Base-by-base conservation (phyloP, 1,284 basidiomycete genomes). In the Neotropicomus parvogracilis region DNA sequence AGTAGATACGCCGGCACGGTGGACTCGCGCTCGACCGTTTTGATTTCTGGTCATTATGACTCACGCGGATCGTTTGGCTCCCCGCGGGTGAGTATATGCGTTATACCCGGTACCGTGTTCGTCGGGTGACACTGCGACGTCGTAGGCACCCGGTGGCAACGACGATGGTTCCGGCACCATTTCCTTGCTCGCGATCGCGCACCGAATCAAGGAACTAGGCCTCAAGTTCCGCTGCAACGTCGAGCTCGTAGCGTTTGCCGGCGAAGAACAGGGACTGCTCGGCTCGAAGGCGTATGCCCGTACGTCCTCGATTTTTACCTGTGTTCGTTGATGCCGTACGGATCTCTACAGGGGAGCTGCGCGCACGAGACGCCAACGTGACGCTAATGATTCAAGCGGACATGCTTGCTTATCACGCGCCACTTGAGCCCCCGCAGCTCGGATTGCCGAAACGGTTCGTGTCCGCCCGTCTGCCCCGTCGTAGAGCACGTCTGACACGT, bases 371-470 rank as follows among this genome's bases (percentile, higher is more conserved):
- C 52, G 82, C 81, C 16, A 85, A 89, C 54, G 71, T 94, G 39
- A 81, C 84, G 3, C 66, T 93, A 33, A 88, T 93, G 78, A 75
- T 94, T 48, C 91, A 94, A 65, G 88, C 88, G 1, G 91, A 95
- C 60, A 94, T 94, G 91, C 75, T 89, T 39, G 91, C 79, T 0
- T 93, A 91, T 63, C 88, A 80, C 49, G 80, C 73, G 27, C 79
- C 75, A 12, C 78, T 75, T 33, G 91, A 94, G 68, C 85, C 88
- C 24, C 65, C 79, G 5, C 91, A 94, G 64, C 77, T 94, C 7
- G 91, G 86, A 26, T 75, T 93, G 34, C 90, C 83, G 11, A 70
- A 74, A n/a, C 46, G 51, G 83, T 85, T 46, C 38, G 76, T 67
- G 11, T 39, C 6, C 7, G 5, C 27, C 29, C 21, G 13, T 32